Base-by-base conservation (phyloP, 2,329 filamentous ascomycete genomes). In the Calonectria honghensis region DNA sequence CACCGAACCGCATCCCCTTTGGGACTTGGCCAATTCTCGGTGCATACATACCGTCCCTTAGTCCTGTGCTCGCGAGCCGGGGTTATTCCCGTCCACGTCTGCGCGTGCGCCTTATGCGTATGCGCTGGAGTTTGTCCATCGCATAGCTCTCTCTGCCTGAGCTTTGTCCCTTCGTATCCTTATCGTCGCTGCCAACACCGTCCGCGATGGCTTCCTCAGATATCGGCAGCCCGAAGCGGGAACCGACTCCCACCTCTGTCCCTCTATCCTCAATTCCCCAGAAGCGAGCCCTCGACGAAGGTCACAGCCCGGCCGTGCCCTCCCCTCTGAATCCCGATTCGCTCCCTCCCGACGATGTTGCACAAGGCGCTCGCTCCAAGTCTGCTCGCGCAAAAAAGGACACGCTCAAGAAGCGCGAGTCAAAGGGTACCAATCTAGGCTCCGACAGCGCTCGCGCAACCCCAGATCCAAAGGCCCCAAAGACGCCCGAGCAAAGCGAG, bases 261-360 rank as follows among this genome's bases (percentile, higher is more conserved):
- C 81, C 85, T 7, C 79, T 85, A 83, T 85, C 88, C 66, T 88
- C 88, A 13, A 86, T 93, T 31, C 91, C 92, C 4, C 90, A 93
- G 81, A 94, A 94, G 81, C 92, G 93, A 73, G 86, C 88, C 29
- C 88, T 94, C 37, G 93, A 94, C 75, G 93, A 94, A 79, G 91
- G 91, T 81, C 92, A 96, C 84, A 90, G 90, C 75, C 94, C 94
- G 6, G 89, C 92, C 16, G 89, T 95, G 2, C 92, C 94, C 3
- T 96, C 94, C 14, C 94, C 94, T 35, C 90, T 96, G 75, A 96
- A 96, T 79, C 92, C 93, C 52, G 87, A 86, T 70, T 80, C 84
- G 3, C 84, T 85, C 29, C 80, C 83, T 18, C 82, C 84, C 16
- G 88, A 90, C 45, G 90, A 91, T 77, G 89, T 87, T 77, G 75